A percentile compares a stretch with the other conserved stretches of the same genome.
Conservation (phyloP, 2,329 filamentous ascomycete species). For the Colletotrichum sansevieriae region DNA sequence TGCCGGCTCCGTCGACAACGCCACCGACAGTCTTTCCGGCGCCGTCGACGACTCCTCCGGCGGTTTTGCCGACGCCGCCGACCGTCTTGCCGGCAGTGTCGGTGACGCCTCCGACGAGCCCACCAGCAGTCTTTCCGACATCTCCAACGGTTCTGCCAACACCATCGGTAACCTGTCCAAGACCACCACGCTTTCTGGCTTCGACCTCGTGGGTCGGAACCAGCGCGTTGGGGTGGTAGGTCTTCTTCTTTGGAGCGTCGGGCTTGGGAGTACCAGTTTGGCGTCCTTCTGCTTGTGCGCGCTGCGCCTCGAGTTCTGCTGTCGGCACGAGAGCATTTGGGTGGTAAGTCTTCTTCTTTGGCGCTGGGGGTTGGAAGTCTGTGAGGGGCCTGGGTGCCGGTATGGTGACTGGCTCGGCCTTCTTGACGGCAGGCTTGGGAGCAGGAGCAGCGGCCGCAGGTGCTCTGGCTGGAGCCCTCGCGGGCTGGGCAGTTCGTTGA, state of each 20-base stretch:
- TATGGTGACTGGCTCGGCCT: not conserved
- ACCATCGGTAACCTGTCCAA: not conserved
- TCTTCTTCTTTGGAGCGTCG: conserved; percentile 26
- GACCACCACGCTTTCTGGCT: conserved; percentile 12
- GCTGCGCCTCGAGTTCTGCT: conserved; percentile 22
- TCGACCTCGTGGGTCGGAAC: conserved; percentile 32
- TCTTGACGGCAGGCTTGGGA: conserved; percentile 7
- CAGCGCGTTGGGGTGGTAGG: conserved; percentile 28
- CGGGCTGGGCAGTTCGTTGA: not conserved
- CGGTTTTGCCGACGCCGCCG: conserved; percentile 17
- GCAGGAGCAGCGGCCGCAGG: conserved; percentile 15
- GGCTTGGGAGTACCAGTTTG: not conserved
- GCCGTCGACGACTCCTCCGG: conserved; percentile 18
- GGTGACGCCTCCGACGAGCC: conserved; percentile 16
- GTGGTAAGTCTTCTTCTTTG: conserved; percentile 30
- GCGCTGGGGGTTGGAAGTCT: not conserved
- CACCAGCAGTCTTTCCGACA: conserved; percentile 12
- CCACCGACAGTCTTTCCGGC: conserved; percentile 25
- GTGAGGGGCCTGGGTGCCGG: not conserved
- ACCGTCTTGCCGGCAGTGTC: conserved; percentile 34
- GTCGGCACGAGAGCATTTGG: conserved; percentile 25
- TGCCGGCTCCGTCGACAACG: not conserved
- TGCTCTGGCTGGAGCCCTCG: not conserved
- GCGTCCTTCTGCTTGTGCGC: conserved; percentile 7
- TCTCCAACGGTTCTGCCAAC: conserved; percentile 4